Evolutionary conservation across 1,284 basidiomycete genomes (phyloP).

Genomic region (Ceratobasidium sp.): DNA sequence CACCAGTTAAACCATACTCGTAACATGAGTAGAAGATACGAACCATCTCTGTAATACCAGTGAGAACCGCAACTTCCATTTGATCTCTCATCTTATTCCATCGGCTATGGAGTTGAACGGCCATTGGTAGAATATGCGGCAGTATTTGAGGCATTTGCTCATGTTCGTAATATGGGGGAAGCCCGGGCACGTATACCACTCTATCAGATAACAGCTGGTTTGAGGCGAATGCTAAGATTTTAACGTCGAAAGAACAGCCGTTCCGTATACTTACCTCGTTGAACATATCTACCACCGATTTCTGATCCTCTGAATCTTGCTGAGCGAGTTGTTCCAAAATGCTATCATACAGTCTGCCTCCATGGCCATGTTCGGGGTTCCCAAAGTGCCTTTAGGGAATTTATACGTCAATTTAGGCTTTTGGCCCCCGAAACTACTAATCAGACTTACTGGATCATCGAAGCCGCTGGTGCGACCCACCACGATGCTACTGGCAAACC

Average conservation of each 20-base stretch:
- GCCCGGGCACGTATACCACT: constrained; percentile 7
- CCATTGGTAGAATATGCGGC: background rate
- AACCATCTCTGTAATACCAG: constrained; percentile 11
- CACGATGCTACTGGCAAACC: background rate
- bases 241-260: background rate
- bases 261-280: constrained; percentile 5
- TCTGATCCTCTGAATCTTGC: background rate
- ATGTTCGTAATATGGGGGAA: too few relatives aligned
- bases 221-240: background rate
- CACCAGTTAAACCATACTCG: background rate
- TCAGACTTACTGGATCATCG: constrained; percentile 4
- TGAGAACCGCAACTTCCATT: background rate
- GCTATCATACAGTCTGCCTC: background rate
- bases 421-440: background rate
- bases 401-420: background rate
- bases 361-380: constrained; percentile 13
- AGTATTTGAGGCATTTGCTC: constrained; percentile 10
- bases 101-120: background rate
- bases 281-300: background rate
- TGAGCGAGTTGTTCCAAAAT: background rate
- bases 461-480: constrained; percentile 12
- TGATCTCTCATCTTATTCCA: constrained; percentile 1
- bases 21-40: too few relatives aligned
- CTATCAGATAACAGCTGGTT: constrained; percentile 1
- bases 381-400: too few relatives aligned